A percentile compares a stretch with the other conserved stretches of the same genome.
These are phyloP conservation scores for Daldinia bambusicola DNA, from an alignment of 495 filamentous ascomycete genomes.

Conservation along the genomic window DNA sequence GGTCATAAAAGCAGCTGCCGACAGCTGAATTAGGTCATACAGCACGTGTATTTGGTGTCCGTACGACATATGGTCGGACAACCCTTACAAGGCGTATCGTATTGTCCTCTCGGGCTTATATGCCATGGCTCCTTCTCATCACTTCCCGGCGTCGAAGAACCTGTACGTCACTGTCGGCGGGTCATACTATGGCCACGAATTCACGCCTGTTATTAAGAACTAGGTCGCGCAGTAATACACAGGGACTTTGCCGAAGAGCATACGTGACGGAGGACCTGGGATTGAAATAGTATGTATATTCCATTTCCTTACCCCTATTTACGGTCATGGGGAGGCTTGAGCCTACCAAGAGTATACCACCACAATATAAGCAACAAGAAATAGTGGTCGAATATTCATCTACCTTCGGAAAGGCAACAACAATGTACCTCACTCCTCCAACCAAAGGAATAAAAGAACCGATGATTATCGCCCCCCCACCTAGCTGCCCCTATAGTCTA, in stretches of 20 bases:
- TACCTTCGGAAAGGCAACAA: not conserved
- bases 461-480: not conserved
- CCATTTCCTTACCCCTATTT: not conserved
- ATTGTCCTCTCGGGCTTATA: conserved; percentile 61
- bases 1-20: conserved; percentile 54
- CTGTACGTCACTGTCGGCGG: conserved; percentile 52
- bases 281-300: conserved; percentile 38
- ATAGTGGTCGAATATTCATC: too few species aligned
- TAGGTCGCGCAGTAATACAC: too few species aligned
- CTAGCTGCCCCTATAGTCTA: conserved; percentile 37
- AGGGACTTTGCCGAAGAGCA: conserved; percentile 53
- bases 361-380: too few species aligned
- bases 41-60: conserved; percentile 59
- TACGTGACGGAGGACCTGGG: conserved; percentile 61
- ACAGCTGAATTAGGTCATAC: conserved; percentile 59
- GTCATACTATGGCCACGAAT: conserved; percentile 61
- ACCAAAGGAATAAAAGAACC: not conserved
- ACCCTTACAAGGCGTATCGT: conserved; percentile 55
- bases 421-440: too few species aligned
- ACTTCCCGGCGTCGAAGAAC: conserved; percentile 58
- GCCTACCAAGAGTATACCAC: not conserved
- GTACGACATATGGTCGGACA: conserved; percentile 49
- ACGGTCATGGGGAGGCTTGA: not conserved
- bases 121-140: conserved; percentile 61
- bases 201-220: conserved; percentile 65